Conservation (phyloP, 805 yeast genomes). For the Pichia ethanolica region DNA sequence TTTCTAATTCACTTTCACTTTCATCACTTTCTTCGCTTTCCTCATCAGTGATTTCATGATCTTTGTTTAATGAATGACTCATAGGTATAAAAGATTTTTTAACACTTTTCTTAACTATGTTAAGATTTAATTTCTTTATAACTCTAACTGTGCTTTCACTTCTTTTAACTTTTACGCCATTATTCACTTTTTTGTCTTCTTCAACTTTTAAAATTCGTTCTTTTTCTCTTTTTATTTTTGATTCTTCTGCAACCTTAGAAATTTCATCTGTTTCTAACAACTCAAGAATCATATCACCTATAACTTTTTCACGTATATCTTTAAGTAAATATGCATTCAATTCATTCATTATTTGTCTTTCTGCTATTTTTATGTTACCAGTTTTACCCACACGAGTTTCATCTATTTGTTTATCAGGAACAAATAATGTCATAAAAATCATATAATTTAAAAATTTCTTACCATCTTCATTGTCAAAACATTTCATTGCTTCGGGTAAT, state of each 20-base stretch:
- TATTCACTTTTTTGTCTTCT: slow-evolving; percentile 8
- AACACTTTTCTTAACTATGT: slow-evolving; percentile 7
- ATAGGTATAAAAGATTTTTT: slow-evolving; percentile 29
- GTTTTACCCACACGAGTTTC: slow-evolving; percentile 23
- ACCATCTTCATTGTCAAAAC: slow-evolving; percentile 58
- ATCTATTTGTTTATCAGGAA: slow-evolving; percentile 36
- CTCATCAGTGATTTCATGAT: slow-evolving; percentile 12
- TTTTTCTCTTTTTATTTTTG: slow-evolving; percentile 14
- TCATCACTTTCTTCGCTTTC: slow-evolving; percentile 10
- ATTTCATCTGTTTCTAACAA: slow-evolving; percentile 47
- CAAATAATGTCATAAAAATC: slow-evolving; percentile 50
- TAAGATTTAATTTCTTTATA: slow-evolving; percentile 10
- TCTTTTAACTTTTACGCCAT: background rate
- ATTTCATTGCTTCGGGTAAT: slow-evolving; percentile 48
- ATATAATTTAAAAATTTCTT: slow-evolving; percentile 38
- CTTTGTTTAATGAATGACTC: slow-evolving; percentile 47
- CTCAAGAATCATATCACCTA: slow-evolving; percentile 62
- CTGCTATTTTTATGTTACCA: slow-evolving; percentile 49
- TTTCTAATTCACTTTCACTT: slow-evolving; percentile 8
- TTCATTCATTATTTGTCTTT: slow-evolving; percentile 51
- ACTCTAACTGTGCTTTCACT: slow-evolving; percentile 3
- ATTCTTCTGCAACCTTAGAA: slow-evolving; percentile 23
- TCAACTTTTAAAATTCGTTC: slow-evolving; percentile 7
- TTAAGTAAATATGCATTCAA: slow-evolving; percentile 54
- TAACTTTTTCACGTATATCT: slow-evolving; percentile 65